Base-by-base conservation (phyloP, 768 basidiomycete genomes). In the Psilocybe cubensis region DNA sequence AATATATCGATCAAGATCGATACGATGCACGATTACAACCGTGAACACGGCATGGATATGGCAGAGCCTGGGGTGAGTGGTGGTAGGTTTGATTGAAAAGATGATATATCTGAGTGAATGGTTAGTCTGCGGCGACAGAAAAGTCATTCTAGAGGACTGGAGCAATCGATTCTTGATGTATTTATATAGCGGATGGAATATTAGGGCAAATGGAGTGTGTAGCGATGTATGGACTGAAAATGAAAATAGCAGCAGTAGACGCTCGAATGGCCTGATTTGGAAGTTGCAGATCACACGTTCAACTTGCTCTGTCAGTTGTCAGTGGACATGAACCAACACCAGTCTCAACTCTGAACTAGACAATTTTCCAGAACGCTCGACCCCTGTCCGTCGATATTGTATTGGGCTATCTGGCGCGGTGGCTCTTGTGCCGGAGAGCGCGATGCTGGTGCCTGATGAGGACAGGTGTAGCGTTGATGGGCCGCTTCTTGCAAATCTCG, bases 1-100 rank as follows among this genome's bases (percentile, higher is more conserved):
- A 81, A 81, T 59, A 83, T 87, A 60, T 83, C 85, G 29, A 86
- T 88, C 72, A 83, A 84, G 70, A 83, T 87, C 54, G 83, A 87
- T 65, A 86, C 85, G 7, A 84, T 76, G 38, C 77, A 83, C 25
- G 85, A 86, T 54, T 76, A 74, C 45, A 66, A 72, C 45, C 76
- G 69, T 29, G 83, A 84, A 49, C 69, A 65, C 40, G 52, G 27
- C 9, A 56, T 63, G 51, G 60, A 57, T 29, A 48, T 57, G 25
- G 61, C 57, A 54, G 67, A 68, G 43, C 68, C 66, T 44, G 68
- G 68, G 63, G 72, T 71, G 45, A 62, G 65, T 41, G n/a, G 24
- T 52, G 5, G 4, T 43, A 23, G 9, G 18, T 31, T 33, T 17
- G 45, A 59, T 38, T 24, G 24, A 48, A 29, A 17, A 14, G 8